These are phyloP conservation scores for Venturia asperata DNA, from an alignment of 2,329 filamentous ascomycete species.

Conservation along the genomic window DNA sequence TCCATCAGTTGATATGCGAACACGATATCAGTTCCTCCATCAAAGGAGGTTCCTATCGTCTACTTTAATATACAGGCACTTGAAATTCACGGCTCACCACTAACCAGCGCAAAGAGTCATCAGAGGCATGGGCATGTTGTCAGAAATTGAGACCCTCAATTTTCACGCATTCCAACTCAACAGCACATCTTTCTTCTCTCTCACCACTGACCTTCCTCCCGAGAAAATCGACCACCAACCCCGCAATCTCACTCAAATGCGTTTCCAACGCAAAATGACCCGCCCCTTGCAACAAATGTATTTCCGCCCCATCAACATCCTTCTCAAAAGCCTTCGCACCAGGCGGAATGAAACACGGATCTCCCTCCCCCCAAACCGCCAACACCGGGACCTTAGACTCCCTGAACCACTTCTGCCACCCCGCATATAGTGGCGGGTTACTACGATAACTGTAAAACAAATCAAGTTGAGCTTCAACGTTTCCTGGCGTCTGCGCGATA, in stretches of 20 bases:
- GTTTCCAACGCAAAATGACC: conserved; percentile 50
- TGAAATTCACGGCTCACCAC: no score
- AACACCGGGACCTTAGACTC: conserved; percentile 46
- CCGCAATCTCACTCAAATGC: conserved; percentile 31
- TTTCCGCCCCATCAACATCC: conserved; percentile 43
- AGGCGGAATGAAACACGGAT: conserved; percentile 43
- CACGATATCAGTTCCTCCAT: conserved; percentile 15
- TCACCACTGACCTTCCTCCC: conserved; percentile 17
- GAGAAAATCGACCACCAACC: conserved; percentile 34
- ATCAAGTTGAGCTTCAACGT: conserved; percentile 49
- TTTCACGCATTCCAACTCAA: not conserved
- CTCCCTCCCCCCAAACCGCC: conserved; percentile 53
- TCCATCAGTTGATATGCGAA: no score
- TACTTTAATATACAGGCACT: no score
- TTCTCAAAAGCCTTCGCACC: conserved; percentile 49
- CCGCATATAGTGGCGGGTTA: conserved; percentile 48
- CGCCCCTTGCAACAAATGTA: conserved; percentile 44
- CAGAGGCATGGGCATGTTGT: no score
- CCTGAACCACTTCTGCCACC: conserved; percentile 50
- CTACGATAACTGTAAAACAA: conserved; percentile 51
- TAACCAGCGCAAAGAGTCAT: no score
- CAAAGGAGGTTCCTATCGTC: conserved; percentile 11
- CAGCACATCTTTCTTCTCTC: not conserved
- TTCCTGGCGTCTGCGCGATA: conserved; percentile 44
- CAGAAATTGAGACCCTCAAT: not conserved